Evolutionary conservation across 768 basidiomycete species (phyloP).

Genomic region (Termitomyces sp.): DNA sequence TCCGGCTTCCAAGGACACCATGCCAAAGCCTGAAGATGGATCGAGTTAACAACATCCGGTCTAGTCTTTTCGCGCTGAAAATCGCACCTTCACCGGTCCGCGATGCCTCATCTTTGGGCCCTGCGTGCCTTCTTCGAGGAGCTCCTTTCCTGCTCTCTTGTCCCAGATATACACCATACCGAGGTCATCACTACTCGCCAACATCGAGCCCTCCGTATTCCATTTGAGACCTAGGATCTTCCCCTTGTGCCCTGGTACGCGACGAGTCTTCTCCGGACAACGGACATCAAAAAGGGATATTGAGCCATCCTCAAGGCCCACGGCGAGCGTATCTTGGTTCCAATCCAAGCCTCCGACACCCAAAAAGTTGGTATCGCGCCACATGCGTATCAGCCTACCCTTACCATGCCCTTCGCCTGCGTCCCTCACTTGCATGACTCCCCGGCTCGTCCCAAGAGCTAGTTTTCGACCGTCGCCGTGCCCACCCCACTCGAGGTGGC

Average conservation of each 20-base stretch:
- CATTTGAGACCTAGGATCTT: conserved; percentile 78
- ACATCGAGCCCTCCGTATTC: conserved; percentile 66
- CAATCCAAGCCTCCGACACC: conserved; percentile 43
- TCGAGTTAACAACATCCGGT: neutral
- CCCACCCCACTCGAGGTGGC: conserved; percentile 51
- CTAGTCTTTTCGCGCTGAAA: neutral
- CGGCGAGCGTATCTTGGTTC: conserved; percentile 56
- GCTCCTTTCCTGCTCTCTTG: conserved; percentile 36
- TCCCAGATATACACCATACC: conserved; percentile 90
- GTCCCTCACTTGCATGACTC: conserved; percentile 55
- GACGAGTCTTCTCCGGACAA: conserved; percentile 26
- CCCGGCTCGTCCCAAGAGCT: conserved; percentile 49
- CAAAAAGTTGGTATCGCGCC: conserved; percentile 30
- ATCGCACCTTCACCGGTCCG: conserved; percentile 52
- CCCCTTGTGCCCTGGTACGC: conserved; percentile 52
- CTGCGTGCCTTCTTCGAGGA: conserved; percentile 34
- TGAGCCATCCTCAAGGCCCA: conserved; percentile 61
- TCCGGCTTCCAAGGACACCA: conserved; percentile 86
- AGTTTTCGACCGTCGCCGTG: conserved; percentile 37
- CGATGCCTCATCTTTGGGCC: conserved; percentile 70
- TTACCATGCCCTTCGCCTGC: conserved; percentile 27
- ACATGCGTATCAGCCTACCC: conserved; percentile 34
- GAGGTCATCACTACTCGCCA: conserved; percentile 84
- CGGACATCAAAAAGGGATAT: conserved; percentile 68
- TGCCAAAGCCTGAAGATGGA: conserved; percentile 59